phyloP scores from a whole-genome alignment of 2,329 filamentous ascomycete genomes.

The Penicillium sp. region DNA sequence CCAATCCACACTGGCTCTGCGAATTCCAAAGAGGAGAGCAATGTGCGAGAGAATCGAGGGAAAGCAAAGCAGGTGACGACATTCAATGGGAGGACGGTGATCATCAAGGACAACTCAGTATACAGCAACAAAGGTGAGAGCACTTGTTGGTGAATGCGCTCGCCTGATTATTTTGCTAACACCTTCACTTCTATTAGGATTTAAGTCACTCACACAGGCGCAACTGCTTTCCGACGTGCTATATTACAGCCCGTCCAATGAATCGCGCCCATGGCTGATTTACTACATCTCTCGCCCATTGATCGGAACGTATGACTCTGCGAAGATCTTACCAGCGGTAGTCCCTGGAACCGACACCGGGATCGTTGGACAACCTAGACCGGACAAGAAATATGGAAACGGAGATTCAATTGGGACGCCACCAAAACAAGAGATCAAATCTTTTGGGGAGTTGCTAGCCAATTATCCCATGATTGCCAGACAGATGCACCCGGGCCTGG shows the following conservation, averaged over 20 bases:
- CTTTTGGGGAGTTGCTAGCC: constrained; percentile 83
- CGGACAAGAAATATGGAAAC: constrained; percentile 24
- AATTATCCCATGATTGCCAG: constrained; percentile 93
- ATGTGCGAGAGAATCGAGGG: constrained; percentile 78
- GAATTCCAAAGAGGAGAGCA: constrained; percentile 57
- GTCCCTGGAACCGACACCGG: constrained; percentile 44
- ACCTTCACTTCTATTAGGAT: constrained; percentile 57
- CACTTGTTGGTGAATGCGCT: neutral
- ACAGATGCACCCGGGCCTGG: constrained; percentile 91
- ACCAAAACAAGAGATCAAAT: constrained; percentile 86
- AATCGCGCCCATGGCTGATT: constrained; percentile 90
- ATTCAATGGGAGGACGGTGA: constrained; percentile 85
- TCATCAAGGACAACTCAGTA: constrained; percentile 88
- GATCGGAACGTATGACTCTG: constrained; percentile 77
- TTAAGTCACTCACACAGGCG: constrained; percentile 86
- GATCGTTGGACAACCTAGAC: constrained; percentile 21
- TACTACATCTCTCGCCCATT: constrained; percentile 93
- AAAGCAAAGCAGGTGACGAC: constrained; percentile 96
- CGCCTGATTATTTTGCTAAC: constrained; percentile 12
- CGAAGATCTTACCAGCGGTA: constrained; percentile 68
- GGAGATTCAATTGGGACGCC: constrained; percentile 39
- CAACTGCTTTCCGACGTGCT: constrained; percentile 80
- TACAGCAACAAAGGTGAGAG: constrained; percentile 93
- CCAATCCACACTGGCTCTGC: constrained; percentile 54
- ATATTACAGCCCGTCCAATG: constrained; percentile 85